A percentile compares a stretch with the other conserved stretches of the same genome.
These are phyloP conservation scores for Phaeosphaeria sp. DNA, from an alignment of 2,329 filamentous ascomycete genomes.

Conservation along the genomic window DNA sequence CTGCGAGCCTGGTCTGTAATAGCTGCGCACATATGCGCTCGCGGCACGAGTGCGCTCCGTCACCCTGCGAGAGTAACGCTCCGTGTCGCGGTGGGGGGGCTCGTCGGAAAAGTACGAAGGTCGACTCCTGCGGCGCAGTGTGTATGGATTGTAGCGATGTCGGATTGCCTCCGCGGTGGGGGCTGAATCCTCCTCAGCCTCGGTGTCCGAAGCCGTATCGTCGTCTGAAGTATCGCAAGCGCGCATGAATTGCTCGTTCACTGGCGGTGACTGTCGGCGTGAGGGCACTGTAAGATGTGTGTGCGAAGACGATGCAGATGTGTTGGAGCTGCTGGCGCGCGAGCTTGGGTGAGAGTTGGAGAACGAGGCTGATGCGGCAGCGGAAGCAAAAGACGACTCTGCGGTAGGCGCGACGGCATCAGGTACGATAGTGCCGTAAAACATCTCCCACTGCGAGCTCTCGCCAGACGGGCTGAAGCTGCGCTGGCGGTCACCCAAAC, in stretches of 20 bases:
- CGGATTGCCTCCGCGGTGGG: slow-evolving; percentile 31
- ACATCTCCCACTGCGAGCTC: slow-evolving; percentile 75
- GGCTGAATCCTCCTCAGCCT: slow-evolving; percentile 51
- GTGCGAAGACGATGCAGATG: slow-evolving; percentile 43
- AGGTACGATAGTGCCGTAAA: slow-evolving; percentile 79
- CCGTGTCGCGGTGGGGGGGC: slow-evolving; percentile 35
- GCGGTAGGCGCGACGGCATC: slow-evolving; percentile 82
- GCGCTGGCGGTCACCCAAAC: slow-evolving; percentile 82
- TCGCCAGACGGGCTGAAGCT: slow-evolving; percentile 72
- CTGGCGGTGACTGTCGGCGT: slow-evolving; percentile 31
- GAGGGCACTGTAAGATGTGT: slow-evolving; percentile 49
- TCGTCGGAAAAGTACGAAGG: slow-evolving; percentile 30
- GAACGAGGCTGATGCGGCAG: slow-evolving; percentile 61
- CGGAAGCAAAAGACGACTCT: slow-evolving; percentile 82
- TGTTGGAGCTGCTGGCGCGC: slow-evolving; percentile 56
- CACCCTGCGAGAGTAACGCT: slow-evolving; percentile 37
- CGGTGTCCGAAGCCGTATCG: slow-evolving; percentile 58
- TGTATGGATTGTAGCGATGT: slow-evolving; percentile 12
- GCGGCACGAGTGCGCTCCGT: slow-evolving; percentile 36
- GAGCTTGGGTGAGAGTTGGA: slow-evolving; percentile 45
- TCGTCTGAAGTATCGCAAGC: slow-evolving; percentile 58
- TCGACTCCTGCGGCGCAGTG: slow-evolving; percentile 21
- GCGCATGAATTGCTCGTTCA: slow-evolving; percentile 56
- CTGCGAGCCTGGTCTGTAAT: slow-evolving; percentile 23
- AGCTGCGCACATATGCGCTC: slow-evolving; percentile 36